Base-by-base conservation (phyloP, 202 grass and related monocot species). In the Carex arenaria region DNA sequence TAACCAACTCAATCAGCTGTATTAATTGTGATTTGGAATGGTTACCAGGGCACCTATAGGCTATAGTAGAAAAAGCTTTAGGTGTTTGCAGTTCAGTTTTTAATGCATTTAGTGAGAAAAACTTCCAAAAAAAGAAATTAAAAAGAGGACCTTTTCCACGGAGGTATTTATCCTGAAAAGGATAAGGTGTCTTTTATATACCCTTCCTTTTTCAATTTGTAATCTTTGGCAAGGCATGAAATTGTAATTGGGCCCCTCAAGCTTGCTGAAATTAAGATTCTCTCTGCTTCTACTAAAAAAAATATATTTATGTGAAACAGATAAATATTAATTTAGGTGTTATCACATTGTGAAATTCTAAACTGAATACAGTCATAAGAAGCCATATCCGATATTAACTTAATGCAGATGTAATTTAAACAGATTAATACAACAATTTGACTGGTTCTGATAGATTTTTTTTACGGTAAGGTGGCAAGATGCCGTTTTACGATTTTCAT, bases 121-220 rank as follows among this genome's bases (percentile, higher is more conserved):
- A 40, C 36, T 49, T 49, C 45, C 10, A 4, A 31, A 55, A 26
- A 4, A 52, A 72, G 4, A 52, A 52, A 43, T 2, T 5, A 22
- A 15, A 53, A 73, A 2, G 11, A 73, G 70, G 43, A 52, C 70
- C 70, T 73, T 73, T 53, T 12, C 20, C 70, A 30, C 12, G 17
- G 70, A 73, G 45, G 11, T 28, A 45, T 74, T 74, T 74, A 53
- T 80, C 59, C 59, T 62, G 36, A 80, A 80, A 63, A 80, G 57
- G 78, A 80, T 80, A 80, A 80, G 56, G 56, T 80, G 18, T 80
- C 31, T 63, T 80, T 20, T 61, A 42, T 80, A 80, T 43, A 80
- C 34, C 78, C 38, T 80, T 64, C 60, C 36, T 62, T 63, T 63
- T 80, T 80, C 78, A 64, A 43, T 77, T 61, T 40, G 45, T 63